Evolutionary conservation across 202 grass and related monocot genomes (phyloP), one percentile per base, ranked within the genome.

Genomic region (Panicum hallii): DNA sequence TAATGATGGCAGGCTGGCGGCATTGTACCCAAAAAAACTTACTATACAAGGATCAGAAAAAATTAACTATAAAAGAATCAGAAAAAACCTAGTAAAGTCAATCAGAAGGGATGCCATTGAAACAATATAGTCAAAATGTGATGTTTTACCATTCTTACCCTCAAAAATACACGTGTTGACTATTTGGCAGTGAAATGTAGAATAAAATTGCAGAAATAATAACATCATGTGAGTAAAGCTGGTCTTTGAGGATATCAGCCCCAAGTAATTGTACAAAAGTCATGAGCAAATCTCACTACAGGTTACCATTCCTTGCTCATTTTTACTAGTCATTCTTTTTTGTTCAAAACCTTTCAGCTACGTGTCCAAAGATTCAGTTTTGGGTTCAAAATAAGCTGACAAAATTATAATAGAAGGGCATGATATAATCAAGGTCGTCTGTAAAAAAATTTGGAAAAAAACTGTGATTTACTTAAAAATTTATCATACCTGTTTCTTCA

Each of bases 21-120:
- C 41, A 49, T 61, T 78, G 47, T 22, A 79, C 34, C 20, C 53
- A 28, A 47, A 78, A 79, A 79, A 70, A 7, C 36, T 15, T 63
- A 30, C 4, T 63, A 63, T 32, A 32, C 30, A 38, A 38, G 36
- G 3, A 38, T 38, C 36, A 38, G 36, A 38, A 38, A 38, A 38
- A 4, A 38, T 1, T 15, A 72, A 30, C 4, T 30, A 63, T 30
- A 32, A 63, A 63, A 30, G 11, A 30, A 63, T 30, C 26, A 72
- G 34, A 63, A 11, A 12, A 64, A 72, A 43, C 55, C 45, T 10
- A 80, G 15, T 36, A 32, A 65, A 43, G 4, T 55, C 36, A 79
- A 63, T 10, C 7, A 30, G 34, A 44, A 67, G 44, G 44, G 45
- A 23, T 79, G 7, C n/a, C 15, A 81, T 12, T 81, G 36, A 80